Evolutionary conservation across 805 yeast genomes (phyloP), one percentile per base, ranked within the genome.

Genomic region (Kodamaea kakaduensis): DNA sequence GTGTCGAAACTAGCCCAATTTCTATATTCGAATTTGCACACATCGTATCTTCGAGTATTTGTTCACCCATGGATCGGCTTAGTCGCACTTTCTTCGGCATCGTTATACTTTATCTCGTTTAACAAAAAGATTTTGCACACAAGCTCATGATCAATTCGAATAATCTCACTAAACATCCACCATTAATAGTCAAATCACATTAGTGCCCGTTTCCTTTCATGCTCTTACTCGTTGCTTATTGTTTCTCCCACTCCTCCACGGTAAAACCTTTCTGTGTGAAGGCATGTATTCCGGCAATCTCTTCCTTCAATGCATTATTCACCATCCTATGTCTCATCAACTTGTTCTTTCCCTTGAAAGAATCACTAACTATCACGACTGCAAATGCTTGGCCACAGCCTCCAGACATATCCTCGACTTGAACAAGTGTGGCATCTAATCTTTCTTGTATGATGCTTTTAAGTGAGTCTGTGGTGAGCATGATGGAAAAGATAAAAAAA

Each of bases 351-450:
- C 93, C 93, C 41, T 69, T 58, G 58, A 94, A 93, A 15, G 67
- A 52, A 29, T 77, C 71, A 5, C 80, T 60, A 7, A 93, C 96
- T 17, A 94, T 89, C 5, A 85, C 74, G 21, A 88, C 96, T 24
- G 94, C 96, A 59, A 89, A 90, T 2, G 97, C 96, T 58, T 90
- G 96, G 4, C 99, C 99, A 61, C 99, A 93, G 1, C 99, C 99
- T 10, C 95, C 95, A 28, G 80, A 67, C 46, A 69, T 63, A 46
- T 85, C 95, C 41, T 75, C 81, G 5, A 85, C 88, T 48, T 80
- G 82, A 8, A 80, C 86, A 41, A 81, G 75, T 0, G 37, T 28
- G 21, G 93, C 87, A 15, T 64, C 62, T n/a, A 84, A 70, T 26
- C 82, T 58, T 12, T 71, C 71, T 29, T 67, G 62, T 33, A 84